A percentile compares a stretch with the other conserved stretches of the same genome.
Evolutionary conservation across 1,284 basidiomycete genomes (phyloP).

Genomic region (Boletellus sp.): DNA sequence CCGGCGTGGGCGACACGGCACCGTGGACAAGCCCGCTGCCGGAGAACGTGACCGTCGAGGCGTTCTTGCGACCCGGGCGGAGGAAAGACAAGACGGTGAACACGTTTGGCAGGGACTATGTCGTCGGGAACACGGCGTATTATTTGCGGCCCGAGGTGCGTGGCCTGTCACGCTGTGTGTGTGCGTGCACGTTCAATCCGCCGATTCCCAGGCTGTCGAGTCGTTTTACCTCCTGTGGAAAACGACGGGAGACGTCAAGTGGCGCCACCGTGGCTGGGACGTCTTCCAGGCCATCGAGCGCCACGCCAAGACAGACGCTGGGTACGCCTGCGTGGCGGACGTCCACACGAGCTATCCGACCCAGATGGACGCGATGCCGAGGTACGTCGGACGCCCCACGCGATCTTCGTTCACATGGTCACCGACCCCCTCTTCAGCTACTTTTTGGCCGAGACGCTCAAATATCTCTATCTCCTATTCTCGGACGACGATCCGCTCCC

Average conservation of each 20-base stretch:
- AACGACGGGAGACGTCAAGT: conserved; percentile 62
- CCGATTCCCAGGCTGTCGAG: conserved; percentile 54
- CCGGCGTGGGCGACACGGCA: conserved; percentile 44
- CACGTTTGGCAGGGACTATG: conserved; percentile 38
- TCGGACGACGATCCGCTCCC: conserved; percentile 54
- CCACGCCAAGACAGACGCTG: conserved; percentile 47
- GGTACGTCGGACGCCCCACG: conserved; percentile 2
- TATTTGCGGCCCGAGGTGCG: conserved; percentile 62
- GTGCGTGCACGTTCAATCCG: neutral
- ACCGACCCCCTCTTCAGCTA: conserved; percentile 41
- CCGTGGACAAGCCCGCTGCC: conserved; percentile 19
- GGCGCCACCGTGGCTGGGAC: conserved; percentile 75
- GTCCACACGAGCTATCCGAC: conserved; percentile 40
- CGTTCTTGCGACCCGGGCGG: neutral
- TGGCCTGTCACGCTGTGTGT: conserved; percentile 6
- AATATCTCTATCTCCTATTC: conserved; percentile 66
- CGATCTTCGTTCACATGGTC: neutral
- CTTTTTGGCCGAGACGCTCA: conserved; percentile 71
- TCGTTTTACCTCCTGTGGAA: conserved; percentile 68
- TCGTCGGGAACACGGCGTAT: conserved; percentile 42
- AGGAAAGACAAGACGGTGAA: conserved; percentile 3
- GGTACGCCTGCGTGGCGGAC: conserved; percentile 54
- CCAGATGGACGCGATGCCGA: conserved; percentile 8
- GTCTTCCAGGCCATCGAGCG: conserved; percentile 70
- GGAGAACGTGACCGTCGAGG: conserved; percentile 12